phyloP scores from a whole-genome alignment of 495 filamentous ascomycete species.

The Letharia columbiana region DNA sequence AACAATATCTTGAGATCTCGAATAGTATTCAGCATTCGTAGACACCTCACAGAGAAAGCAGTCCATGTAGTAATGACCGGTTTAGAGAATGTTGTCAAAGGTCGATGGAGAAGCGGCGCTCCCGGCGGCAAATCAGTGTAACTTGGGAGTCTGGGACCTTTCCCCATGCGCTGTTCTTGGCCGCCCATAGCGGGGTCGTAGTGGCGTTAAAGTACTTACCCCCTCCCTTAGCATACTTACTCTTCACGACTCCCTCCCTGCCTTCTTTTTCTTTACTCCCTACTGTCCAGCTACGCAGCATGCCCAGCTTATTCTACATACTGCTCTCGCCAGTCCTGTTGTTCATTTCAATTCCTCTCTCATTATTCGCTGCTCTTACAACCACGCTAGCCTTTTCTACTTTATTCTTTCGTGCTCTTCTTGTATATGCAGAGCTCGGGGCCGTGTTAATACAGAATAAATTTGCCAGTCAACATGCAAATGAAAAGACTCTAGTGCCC shows the following conservation, averaged over 20 bases:
- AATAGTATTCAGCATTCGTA: no score
- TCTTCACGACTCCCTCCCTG: background rate
- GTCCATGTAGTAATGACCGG: no score
- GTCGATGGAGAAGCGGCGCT: no score
- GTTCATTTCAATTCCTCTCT: constrained; percentile 58
- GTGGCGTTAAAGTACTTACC: no score
- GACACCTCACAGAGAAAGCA: no score
- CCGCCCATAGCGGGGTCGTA: no score
- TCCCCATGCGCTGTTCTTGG: no score
- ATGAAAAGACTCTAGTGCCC: constrained; percentile 20
- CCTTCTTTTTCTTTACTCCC: background rate
- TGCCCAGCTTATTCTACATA: constrained; percentile 39
- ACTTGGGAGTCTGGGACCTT: no score
- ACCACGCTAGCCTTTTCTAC: constrained; percentile 55
- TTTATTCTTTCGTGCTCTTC: constrained; percentile 53
- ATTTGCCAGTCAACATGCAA: constrained; percentile 35
- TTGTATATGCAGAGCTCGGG: constrained; percentile 63
- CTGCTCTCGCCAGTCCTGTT: constrained; percentile 55
- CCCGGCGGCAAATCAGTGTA: no score
- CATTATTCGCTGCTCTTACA: constrained; percentile 60
- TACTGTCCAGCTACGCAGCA: background rate
- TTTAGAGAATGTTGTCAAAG: no score
- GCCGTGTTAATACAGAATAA: constrained; percentile 50
- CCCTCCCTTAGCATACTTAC: no score
- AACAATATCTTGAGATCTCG: no score